Base-by-base conservation (phyloP, 1,139 yeast species). In the Nakaseomyces glabratus region DNA sequence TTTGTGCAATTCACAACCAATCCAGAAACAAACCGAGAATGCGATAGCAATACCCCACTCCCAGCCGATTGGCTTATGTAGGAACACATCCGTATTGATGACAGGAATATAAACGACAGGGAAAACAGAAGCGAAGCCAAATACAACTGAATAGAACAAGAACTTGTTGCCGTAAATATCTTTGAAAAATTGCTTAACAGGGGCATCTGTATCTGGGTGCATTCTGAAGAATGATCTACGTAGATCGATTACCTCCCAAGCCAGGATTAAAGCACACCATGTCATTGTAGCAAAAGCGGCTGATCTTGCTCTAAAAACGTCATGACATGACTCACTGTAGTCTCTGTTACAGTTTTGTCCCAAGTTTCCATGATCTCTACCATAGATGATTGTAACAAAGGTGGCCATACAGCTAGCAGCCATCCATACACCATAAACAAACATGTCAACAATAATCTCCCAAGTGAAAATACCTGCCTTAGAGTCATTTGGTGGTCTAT, bases 71-170 rank as follows among this genome's bases (percentile, higher is more conserved):
- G 80, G 75, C 9, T 63, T 68, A 55, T 85, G 95, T 48, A 79
- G 66, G 55, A 85, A 85, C 10, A 85, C 95, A 44, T 72, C 70
- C 36, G 68, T 63, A 58, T 85, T 85, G 51, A 85, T 82, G 17
- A 82, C 95, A 1, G 95, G 95, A 47, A 85, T 84, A 59, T 84
- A 84, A 26, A 84, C 73, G 22, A 82, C 80, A 20, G 95, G 95
- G 69, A 85, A 79, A 6, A 81, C 79, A 1, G 86, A 67, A 11
- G 71, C 57, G 46, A 80, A 72, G 1, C 93, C 95, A 20, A 73
- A 66, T 33, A 81, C 54, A 30, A 85, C 75, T 0, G 95, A 82
- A 90, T 93, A 84, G 62, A 84, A 81, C 52, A 85, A 65, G 45
- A 85, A 76, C 58, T 79, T 75, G 60, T 85, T 85, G 8, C 61